These are phyloP conservation scores for Cadophora sp. DNA, from an alignment of 2,329 filamentous ascomycete species.

Conservation along the genomic window DNA sequence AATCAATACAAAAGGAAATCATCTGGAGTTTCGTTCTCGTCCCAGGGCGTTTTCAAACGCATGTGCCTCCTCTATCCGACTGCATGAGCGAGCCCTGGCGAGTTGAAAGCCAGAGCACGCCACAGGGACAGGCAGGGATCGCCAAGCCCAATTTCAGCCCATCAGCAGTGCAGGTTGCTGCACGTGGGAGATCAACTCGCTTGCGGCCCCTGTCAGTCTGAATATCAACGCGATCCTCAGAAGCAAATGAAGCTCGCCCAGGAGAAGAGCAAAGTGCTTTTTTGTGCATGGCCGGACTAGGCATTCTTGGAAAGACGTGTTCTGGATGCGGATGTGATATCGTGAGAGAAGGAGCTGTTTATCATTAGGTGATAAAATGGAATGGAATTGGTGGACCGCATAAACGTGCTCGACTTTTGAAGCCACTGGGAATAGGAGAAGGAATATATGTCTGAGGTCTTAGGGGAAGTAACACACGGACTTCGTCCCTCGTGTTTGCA, in stretches of 20 bases:
- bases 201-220: background rate
- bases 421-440: background rate
- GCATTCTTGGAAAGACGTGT: background rate
- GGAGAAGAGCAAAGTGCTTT: conserved; percentile 12
- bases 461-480: conserved; percentile 5
- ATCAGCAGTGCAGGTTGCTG: background rate
- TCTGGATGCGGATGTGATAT: background rate
- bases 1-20: background rate
- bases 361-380: conserved; percentile 2
- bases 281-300: conserved; percentile 2
- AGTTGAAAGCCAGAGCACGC: background rate
- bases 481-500: conserved; percentile 8
- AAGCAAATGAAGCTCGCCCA: background rate
- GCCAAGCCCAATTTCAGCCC: conserved; percentile 4
- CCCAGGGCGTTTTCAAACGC: background rate
- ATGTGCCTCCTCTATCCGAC: background rate
- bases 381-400: background rate
- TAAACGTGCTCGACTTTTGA: conserved; percentile 3
- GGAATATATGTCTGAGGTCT: conserved; percentile 1
- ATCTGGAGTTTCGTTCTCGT: background rate
- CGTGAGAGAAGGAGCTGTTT: background rate
- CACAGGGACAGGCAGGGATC: conserved; percentile 2
- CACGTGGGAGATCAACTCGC: conserved; percentile 16
- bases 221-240: background rate
- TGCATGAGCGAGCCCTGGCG: background rate